These are phyloP conservation scores for Aspergillus diversus DNA, from an alignment of 495 filamentous ascomycete genomes.

Conservation along the genomic window DNA sequence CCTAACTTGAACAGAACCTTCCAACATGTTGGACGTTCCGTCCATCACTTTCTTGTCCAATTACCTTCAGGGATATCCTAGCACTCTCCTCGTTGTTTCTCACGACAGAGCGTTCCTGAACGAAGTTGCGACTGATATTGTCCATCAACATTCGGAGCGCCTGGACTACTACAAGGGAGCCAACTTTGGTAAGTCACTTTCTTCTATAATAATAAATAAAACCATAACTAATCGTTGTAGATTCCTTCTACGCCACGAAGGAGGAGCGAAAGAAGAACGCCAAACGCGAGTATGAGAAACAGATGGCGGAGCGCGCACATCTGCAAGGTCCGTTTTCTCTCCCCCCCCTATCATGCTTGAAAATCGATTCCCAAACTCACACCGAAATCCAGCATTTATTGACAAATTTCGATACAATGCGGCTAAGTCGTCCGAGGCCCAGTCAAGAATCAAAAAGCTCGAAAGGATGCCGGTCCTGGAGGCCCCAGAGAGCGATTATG, in stretches of 20 bases:
- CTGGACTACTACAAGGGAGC: slow-evolving; percentile 99
- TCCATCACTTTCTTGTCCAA: slow-evolving; percentile 99
- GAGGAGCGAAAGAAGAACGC: slow-evolving; percentile 97
- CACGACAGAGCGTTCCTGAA: slow-evolving; percentile 99
- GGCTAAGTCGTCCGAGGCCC: slow-evolving; percentile 96
- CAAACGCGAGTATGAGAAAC: slow-evolving; percentile 97
- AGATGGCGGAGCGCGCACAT: slow-evolving; percentile 91
- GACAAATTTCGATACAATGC: slow-evolving; percentile 99
- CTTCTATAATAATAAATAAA: background rate
- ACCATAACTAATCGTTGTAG: slow-evolving; percentile 41
- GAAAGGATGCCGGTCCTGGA: slow-evolving; percentile 95
- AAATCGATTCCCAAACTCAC: slow-evolving; percentile 12
- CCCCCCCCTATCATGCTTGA: background rate
- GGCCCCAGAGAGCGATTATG: slow-evolving; percentile 90
- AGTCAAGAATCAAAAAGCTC: slow-evolving; percentile 98
- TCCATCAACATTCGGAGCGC: slow-evolving; percentile 96
- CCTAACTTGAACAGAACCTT: slow-evolving; percentile 70
- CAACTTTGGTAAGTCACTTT: slow-evolving; percentile 69
- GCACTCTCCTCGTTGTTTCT: slow-evolving; percentile 93
- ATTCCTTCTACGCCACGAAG: slow-evolving; percentile 96
- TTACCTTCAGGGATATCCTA: slow-evolving; percentile 92
- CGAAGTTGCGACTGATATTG: slow-evolving; percentile 99
- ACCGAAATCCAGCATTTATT: slow-evolving; percentile 71
- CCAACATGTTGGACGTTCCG: slow-evolving; percentile 99
- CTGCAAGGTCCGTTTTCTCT: slow-evolving; percentile 57